A percentile compares a stretch with the other conserved stretches of the same genome.
Evolutionary conservation across 2,329 filamentous ascomycete genomes (phyloP).

Genomic region (Plectosphaerella plurivora): DNA sequence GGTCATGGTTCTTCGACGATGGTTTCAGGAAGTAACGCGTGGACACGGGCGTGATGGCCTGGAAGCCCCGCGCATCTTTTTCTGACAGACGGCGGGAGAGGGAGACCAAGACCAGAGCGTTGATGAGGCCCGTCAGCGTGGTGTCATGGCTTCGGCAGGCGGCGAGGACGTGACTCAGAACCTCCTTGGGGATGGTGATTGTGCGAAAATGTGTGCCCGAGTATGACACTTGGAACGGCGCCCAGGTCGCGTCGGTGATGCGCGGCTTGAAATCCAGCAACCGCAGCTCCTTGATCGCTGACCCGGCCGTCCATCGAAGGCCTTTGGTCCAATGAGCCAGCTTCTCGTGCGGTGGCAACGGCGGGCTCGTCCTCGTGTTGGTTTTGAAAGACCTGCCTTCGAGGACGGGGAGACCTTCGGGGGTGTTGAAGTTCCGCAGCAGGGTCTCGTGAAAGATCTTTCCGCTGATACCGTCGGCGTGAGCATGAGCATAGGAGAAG

Average conservation of each 20-base stretch:
- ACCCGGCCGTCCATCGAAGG: no score
- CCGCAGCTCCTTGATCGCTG: no score
- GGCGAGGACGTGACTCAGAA: not conserved
- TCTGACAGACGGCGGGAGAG: not conserved
- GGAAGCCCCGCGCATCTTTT: not conserved
- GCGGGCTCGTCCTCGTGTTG: no score
- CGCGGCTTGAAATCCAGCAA: no score
- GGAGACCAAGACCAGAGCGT: not conserved
- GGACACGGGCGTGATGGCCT: not conserved
- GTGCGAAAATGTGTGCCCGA: no score
- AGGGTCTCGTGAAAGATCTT: conserved; percentile 24
- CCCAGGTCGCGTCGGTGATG: no score
- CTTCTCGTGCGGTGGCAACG: no score
- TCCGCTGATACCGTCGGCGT: conserved; percentile 21
- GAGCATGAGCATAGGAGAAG: conserved; percentile 20
- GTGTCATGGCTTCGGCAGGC: not conserved
- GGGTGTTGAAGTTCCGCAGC: not conserved
- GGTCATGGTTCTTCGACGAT: not conserved
- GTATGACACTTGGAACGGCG: no score
- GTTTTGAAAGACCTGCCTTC: not conserved
- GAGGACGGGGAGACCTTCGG: not conserved
- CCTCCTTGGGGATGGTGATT: not conserved
- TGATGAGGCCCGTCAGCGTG: not conserved
- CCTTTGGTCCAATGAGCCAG: no score
- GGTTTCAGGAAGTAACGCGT: not conserved